These are phyloP conservation scores for Suhomyces canberraensis DNA, from an alignment of 805 yeast genomes.

Conservation along the genomic window DNA sequence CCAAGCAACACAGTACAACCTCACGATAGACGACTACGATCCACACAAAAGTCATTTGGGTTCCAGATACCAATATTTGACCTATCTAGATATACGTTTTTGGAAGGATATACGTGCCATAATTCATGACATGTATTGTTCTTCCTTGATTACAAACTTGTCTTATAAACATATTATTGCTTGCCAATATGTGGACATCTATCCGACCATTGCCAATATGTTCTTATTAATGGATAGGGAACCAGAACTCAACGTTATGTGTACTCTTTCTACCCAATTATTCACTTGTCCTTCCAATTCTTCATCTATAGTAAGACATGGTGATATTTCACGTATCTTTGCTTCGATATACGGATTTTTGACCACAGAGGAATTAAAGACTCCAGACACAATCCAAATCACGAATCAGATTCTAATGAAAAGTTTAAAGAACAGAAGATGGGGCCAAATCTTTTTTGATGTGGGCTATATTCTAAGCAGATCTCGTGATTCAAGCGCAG, in stretches of 20 bases:
- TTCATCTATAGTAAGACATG: conserved; percentile 56
- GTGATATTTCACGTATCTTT: conserved; percentile 59
- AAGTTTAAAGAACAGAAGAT: conserved; percentile 62
- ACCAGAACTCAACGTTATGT: conserved; percentile 76
- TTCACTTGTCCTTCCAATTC: conserved; percentile 88
- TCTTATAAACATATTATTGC: conserved; percentile 57
- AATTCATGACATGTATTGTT: conserved; percentile 63
- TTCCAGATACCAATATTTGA: conserved; percentile 56
- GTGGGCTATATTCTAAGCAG: conserved; percentile 74
- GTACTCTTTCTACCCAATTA: conserved; percentile 75
- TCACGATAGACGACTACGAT: conserved; percentile 24
- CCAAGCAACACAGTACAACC: conserved; percentile 46
- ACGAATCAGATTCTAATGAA: conserved; percentile 38
- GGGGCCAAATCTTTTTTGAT: conserved; percentile 79
- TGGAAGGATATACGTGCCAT: conserved; percentile 60
- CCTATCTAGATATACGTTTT: conserved; percentile 66
- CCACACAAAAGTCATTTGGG: conserved; percentile 34
- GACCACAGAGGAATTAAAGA: conserved; percentile 48
- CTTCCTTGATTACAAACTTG: conserved; percentile 59
- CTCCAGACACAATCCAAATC: conserved; percentile 41
- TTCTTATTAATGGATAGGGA: conserved; percentile 77
- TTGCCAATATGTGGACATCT: conserved; percentile 79
- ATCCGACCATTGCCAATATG: conserved; percentile 70
- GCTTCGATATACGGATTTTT: conserved; percentile 63
- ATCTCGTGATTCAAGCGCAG: conserved; percentile 50